Percentiles rank a stretch among this genome's conserved stretches.
Conservation (phyloP, 257 asterid species). For the Catharanthus roseus region DNA sequence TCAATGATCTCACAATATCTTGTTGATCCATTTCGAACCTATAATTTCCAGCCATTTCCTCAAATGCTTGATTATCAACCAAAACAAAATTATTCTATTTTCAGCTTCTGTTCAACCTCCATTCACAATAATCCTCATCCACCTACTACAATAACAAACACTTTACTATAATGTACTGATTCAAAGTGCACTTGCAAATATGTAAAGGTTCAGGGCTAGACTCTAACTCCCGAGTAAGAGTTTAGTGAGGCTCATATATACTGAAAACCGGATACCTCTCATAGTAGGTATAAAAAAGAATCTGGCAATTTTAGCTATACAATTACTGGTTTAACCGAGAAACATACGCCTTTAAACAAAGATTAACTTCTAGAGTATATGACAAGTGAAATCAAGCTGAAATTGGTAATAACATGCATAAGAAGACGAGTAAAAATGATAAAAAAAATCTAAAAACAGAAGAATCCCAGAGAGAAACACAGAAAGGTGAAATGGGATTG, state of each 20-base stretch:
- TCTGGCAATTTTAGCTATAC: no score
- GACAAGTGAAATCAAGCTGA: neutral
- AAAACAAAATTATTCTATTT: neutral
- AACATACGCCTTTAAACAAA: neutral
- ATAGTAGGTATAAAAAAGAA: no score
- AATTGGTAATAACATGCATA: neutral
- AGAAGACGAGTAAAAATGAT: neutral
- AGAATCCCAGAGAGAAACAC: neutral
- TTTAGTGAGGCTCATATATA: no score
- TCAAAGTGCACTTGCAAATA: neutral
- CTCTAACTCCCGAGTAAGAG: no score
- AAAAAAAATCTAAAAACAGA: neutral
- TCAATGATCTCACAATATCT: constrained; percentile 48
- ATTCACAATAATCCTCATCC: neutral
- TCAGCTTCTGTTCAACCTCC: neutral
- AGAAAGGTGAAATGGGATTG: neutral
- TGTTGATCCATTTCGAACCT: constrained; percentile 61
- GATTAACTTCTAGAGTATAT: neutral
- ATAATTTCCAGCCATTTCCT: constrained; percentile 40
- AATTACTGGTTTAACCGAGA: neutral
- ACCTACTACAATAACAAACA: neutral
- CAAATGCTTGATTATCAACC: neutral
- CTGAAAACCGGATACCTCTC: no score
- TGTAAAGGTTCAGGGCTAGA: no score
- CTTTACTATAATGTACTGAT: neutral